Percentiles rank a stretch among this genome's conserved stretches.
Conservation (phyloP, 345 rosid species). For the Eucalyptus pauciflora region DNA sequence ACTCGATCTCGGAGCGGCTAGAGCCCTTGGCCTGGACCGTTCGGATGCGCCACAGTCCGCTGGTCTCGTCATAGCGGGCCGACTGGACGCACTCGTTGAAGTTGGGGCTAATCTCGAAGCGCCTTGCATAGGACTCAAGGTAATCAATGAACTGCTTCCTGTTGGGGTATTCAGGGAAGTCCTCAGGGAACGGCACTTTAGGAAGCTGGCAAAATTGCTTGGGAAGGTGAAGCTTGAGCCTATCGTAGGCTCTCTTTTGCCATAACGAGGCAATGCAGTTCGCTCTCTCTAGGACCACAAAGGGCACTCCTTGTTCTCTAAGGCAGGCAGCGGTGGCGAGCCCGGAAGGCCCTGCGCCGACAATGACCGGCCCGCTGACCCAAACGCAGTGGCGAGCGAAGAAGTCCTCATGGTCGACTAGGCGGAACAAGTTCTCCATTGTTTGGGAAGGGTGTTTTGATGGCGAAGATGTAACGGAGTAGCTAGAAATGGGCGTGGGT, state of each 20-base stretch:
- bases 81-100: slow-evolving; percentile 27
- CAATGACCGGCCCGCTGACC: slow-evolving; percentile 33
- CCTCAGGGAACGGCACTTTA: slow-evolving; percentile 28
- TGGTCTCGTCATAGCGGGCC: slow-evolving; percentile 18
- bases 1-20: slow-evolving; percentile 16
- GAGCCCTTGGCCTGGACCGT: background rate
- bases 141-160: slow-evolving; percentile 27
- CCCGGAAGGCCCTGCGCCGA: slow-evolving; percentile 34
- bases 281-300: slow-evolving; percentile 30
- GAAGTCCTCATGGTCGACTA: background rate
- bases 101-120: slow-evolving; percentile 19
- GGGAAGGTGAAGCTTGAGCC: slow-evolving; percentile 44
- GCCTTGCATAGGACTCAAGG: slow-evolving; percentile 30
- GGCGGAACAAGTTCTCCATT: background rate
- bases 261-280: slow-evolving; percentile 38
- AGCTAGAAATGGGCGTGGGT: background rate
- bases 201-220: slow-evolving; percentile 46
- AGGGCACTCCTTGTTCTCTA: slow-evolving; percentile 31
- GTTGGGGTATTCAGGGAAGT: slow-evolving; percentile 26
- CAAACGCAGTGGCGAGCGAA: slow-evolving; percentile 9
- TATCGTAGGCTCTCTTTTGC: slow-evolving; percentile 37
- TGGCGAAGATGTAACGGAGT: background rate
- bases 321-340: slow-evolving; percentile 33
- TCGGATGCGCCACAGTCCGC: slow-evolving; percentile 32
- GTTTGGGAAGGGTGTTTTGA: background rate